Base-by-base conservation (phyloP, 208 protist genomes). In the Spongospora subterranea region DNA sequence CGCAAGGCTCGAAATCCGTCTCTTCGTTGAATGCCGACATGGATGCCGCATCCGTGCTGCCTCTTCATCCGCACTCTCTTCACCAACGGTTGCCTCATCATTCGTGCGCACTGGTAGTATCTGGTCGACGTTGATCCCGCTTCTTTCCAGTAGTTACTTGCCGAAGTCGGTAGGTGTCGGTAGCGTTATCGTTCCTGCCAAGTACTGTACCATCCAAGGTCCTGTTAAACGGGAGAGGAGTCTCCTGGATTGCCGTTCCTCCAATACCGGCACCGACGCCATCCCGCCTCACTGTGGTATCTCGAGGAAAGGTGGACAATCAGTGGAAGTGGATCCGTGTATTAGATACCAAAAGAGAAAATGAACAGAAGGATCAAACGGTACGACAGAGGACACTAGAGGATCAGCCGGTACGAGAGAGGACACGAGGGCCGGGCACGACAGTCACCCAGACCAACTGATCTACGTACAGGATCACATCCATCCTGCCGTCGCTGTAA, bases 131-230 rank as follows among this genome's bases (percentile, higher is more conserved):
- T 82, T 82, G 40, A 82, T 6, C 6, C 71, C 17, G 13, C n/a
- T 82, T n/a, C 17, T 35, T 6, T 6, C 40, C 35, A 6, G 71
- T 82, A 82, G 6, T 45, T n/a, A 82, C 35, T 6, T 82, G 71
- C 6, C 71, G 71, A 6, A 82, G 71, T 45, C 71, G 71, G n/a
- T 82, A 82, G 17, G 71, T 35, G n/a, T 82, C 71, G 6, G 71
- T 6, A n/a, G 71, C 40, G n/a, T 82, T 82, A 40, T 35, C 35
- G 40, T 45, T 6, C 71, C 40, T 6, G 35, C 6, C 6, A 13
- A 82, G 24, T 29, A 60, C 50, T 24, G 71, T 29, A 65, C 54
- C 29, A 17, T 17, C 54, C 71, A 6, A 43, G 6, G 71, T 6
- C 71, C 71, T n/a, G 17, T 6, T 39, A 82, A n/a, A 6, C 35